Conservation (phyloP, 352 stramenopile species). For the Pythium guiyangense region DNA sequence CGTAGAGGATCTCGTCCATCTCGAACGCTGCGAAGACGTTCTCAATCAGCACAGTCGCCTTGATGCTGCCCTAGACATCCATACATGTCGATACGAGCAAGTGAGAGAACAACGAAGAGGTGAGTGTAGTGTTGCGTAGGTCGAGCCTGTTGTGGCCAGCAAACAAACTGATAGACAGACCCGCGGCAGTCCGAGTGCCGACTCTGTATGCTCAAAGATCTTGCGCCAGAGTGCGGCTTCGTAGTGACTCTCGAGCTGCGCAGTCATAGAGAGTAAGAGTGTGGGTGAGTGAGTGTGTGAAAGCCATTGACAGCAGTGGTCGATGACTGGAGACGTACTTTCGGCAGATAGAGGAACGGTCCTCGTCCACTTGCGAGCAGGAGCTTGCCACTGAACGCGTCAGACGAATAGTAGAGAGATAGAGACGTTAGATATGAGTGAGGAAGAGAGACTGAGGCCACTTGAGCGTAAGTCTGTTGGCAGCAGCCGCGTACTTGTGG, state of each 20-base stretch:
- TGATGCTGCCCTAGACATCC: slow-evolving; percentile 53
- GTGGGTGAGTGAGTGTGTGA: not conserved
- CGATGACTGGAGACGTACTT: slow-evolving; percentile 26
- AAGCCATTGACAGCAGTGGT: not conserved
- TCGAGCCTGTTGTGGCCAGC: too few relatives aligned
- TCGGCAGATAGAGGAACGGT: slow-evolving; percentile 94
- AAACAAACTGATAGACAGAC: slow-evolving; percentile 20
- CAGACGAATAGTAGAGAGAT: not conserved
- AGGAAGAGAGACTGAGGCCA: not conserved
- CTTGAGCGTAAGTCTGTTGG: too few relatives aligned
- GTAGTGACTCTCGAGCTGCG: slow-evolving; percentile 84
- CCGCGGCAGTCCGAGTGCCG: slow-evolving; percentile 78
- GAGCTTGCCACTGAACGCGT: slow-evolving; percentile 42
- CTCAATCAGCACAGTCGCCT: slow-evolving; percentile 93
- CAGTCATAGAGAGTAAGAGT: not conserved
- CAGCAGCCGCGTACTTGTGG: slow-evolving; percentile 77
- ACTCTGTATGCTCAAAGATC: slow-evolving; percentile 91
- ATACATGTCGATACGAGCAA: not conserved
- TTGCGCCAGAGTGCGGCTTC: slow-evolving; percentile 95
- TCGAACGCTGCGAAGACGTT: slow-evolving; percentile 96
- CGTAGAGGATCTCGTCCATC: slow-evolving; percentile 96
- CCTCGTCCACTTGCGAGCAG: slow-evolving; percentile 72
- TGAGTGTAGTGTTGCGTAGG: not conserved
- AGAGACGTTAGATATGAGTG: not conserved
- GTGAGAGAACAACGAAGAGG: not conserved